These are phyloP conservation scores for Clavariopsis aquatica DNA, from an alignment of 495 filamentous ascomycete species.

Conservation along the genomic window DNA sequence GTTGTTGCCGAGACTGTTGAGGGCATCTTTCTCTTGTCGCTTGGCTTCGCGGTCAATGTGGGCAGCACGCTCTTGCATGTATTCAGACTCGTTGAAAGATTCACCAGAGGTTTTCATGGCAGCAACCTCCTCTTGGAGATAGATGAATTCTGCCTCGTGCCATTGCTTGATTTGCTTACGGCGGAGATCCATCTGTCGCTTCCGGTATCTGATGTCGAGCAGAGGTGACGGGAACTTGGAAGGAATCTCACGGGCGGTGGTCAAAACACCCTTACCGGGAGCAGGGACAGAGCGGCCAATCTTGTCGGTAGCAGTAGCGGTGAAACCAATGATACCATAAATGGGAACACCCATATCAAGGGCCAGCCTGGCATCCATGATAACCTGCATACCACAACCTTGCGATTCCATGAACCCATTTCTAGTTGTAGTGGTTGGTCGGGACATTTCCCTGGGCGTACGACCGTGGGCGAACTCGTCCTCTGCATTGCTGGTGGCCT, in stretches of 20 bases:
- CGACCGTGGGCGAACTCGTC: conserved; percentile 95
- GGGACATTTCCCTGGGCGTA: conserved; percentile 95
- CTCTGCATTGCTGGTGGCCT: conserved; percentile 94
- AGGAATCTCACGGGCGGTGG: conserved; percentile 87
- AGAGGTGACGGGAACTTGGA: conserved; percentile 93
- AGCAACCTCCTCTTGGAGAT: conserved; percentile 83
- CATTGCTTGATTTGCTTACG: conserved; percentile 90
- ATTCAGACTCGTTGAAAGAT: conserved; percentile 77
- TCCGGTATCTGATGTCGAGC: conserved; percentile 94
- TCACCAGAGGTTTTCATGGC: conserved; percentile 86
- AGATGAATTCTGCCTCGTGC: conserved; percentile 92
- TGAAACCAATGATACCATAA: conserved; percentile 89
- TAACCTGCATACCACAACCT: conserved; percentile 95
- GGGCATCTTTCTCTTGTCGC: conserved; percentile 87
- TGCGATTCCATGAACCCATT: conserved; percentile 99
- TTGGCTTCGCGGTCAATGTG: conserved; percentile 88
- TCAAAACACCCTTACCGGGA: conserved; percentile 94
- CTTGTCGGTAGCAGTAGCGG: conserved; percentile 98
- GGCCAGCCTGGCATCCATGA: conserved; percentile 95
- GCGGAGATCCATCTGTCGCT: conserved; percentile 88
- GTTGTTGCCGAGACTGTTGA: conserved; percentile 89
- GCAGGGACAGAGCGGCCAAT: conserved; percentile 96
- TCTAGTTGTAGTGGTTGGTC: conserved; percentile 92
- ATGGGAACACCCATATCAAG: conserved; percentile 99
- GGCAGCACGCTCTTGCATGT: conserved; percentile 76